Base-by-base conservation (phyloP, 2,329 filamentous ascomycete genomes). In the Hansfordia pulvinata region DNA sequence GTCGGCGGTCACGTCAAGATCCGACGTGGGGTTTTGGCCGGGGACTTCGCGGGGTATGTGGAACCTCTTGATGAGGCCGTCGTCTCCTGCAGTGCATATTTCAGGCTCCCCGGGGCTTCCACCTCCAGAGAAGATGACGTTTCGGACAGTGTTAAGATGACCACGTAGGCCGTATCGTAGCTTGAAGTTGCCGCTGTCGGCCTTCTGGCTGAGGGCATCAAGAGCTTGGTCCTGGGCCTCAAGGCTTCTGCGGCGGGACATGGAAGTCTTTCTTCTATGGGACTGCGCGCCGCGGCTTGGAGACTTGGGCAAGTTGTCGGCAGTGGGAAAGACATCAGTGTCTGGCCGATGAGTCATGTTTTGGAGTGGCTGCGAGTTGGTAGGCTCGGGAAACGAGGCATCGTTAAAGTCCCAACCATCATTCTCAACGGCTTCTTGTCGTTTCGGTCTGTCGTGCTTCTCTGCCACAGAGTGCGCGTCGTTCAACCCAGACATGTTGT, bases 401-500 rank as follows among this genome's bases (percentile, higher is more conserved):
- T 94, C 85, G 28, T 88, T 83, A 39, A 98, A 98, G 43, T 92
- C 86, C 90, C 90, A 98, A 7, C 70, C 82, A 43, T 93, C 86
- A 1, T 65, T 46, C 31, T 80, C 74, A 4, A 62, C 55, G 6
- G 44, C 41, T 14, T 50, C 50, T 43, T 75, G 67, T 28, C 71
- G 61, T 14, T 54, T 43, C 10, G 54, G 39, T 19, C 60, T 56
- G 23, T 56, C 57, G 12, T 47, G 30, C n/a, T 54, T 50, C 19
- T 60, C 56, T 21, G 49, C n/a, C n/a, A n/a, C n/a, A n/a, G n/a
- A n/a, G n/a, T n/a, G n/a, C n/a, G n/a, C n/a, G n/a, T n/a, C n/a
- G n/a, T n/a, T n/a, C n/a, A n/a, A n/a, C n/a, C n/a, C n/a, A n/a
- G n/a, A n/a, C n/a, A n/a, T n/a, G n/a, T n/a, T n/a, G n/a, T n/a